Evolutionary conservation across 2,329 filamentous ascomycete genomes (phyloP).

Genomic region (Apiospora arundinis): DNA sequence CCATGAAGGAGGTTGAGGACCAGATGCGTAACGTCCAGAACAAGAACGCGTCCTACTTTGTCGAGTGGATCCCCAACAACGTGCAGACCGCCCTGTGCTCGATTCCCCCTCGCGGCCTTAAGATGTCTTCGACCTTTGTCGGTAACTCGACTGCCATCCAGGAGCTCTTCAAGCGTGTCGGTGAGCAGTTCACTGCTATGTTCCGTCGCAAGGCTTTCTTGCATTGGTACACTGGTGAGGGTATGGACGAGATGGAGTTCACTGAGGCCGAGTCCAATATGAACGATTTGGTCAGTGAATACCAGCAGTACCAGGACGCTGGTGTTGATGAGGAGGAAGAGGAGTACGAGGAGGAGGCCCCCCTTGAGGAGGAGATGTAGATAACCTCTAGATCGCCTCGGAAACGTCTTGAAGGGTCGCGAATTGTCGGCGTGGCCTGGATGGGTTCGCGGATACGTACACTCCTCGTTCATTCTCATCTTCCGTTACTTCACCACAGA

Average conservation of each 20-base stretch:
- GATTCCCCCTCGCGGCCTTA: constrained; percentile 94
- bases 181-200: constrained; percentile 99
- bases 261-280: constrained; percentile 99
- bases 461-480: constrained; percentile 21
- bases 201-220: constrained; percentile 99
- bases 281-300: constrained; percentile 99
- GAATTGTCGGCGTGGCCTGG: background rate
- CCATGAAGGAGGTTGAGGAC: constrained; percentile 99
- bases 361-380: constrained; percentile 72
- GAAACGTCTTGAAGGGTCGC: background rate
- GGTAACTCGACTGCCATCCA: constrained; percentile 99
- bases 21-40: constrained; percentile 99
- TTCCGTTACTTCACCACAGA: constrained; percentile 19
- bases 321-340: constrained; percentile 97
- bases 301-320: constrained; percentile 99
- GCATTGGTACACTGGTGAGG: constrained; percentile 99
- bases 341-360: constrained; percentile 88
- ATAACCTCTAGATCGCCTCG: constrained; percentile 2
- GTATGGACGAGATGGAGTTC: constrained; percentile 99
- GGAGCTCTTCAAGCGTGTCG: constrained; percentile 99
- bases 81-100: constrained; percentile 99
- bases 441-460: constrained; percentile 17
- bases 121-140: constrained; percentile 99
- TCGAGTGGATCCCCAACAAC: constrained; percentile 99
- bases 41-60: constrained; percentile 99